Evolutionary conservation across 1,284 basidiomycete species (phyloP).

Genomic region (Naganishia albida): DNA sequence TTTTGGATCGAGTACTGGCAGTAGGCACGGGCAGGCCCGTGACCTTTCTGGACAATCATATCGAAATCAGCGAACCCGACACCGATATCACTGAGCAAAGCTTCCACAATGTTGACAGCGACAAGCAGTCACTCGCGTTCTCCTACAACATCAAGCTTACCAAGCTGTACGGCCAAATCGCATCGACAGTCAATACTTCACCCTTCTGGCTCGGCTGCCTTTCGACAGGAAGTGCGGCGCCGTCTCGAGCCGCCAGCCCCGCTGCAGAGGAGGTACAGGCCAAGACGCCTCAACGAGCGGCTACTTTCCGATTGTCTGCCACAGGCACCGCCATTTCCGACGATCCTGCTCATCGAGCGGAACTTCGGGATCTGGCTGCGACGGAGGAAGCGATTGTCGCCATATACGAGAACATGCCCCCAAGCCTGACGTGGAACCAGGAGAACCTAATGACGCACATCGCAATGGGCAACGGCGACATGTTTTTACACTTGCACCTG

Average conservation of each 20-base stretch:
- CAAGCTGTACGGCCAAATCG: conserved; percentile 27
- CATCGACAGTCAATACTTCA: conserved; percentile 24
- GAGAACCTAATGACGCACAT: conserved; percentile 27
- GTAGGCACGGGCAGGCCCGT: conserved; percentile 27
- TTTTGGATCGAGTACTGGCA: conserved; percentile 26
- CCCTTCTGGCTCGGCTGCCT: conserved; percentile 25
- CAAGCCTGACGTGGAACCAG: conserved; percentile 24
- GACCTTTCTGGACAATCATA: conserved; percentile 28
- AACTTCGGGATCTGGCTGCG: conserved; percentile 23
- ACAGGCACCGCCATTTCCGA: conserved; percentile 15
- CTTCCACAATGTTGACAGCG: conserved; percentile 25
- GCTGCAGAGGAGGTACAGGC: conserved; percentile 14
- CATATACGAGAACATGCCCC: conserved; percentile 25
- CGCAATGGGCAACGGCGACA: conserved; percentile 24
- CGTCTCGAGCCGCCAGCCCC: conserved; percentile 25
- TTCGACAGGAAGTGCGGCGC: conserved; percentile 22
- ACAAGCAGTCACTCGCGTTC: conserved; percentile 25
- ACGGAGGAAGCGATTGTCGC: conserved; percentile 27
- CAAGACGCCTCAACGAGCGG: conserved; percentile 18
- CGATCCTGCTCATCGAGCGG: conserved; percentile 25
- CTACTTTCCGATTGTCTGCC: not conserved
- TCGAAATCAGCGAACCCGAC: conserved; percentile 27
- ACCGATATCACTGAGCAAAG: conserved; percentile 21
- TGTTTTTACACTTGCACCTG: conserved; percentile 27
- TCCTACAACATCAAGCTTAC: conserved; percentile 29